Evolutionary conservation across 192 early-diverging fungal species (phyloP).

Genomic region (Helicostylum pulchrum): DNA sequence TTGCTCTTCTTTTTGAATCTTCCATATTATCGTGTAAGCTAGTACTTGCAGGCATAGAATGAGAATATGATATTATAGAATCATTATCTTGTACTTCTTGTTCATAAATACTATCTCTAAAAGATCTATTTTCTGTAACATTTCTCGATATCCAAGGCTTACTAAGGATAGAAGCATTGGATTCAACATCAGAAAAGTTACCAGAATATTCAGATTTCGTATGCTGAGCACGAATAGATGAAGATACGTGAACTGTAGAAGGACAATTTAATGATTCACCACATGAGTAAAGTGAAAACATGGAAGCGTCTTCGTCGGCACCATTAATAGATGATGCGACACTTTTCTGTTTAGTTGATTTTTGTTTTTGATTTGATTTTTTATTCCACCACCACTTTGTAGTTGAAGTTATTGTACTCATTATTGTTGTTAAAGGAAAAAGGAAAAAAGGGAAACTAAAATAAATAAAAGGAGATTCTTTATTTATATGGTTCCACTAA

Average conservation of each 20-base stretch:
- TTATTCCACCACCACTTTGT: constrained; percentile 21
- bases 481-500: background rate
- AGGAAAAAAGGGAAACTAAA: background rate
- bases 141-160: constrained; percentile 19
- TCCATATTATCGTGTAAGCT: background rate
- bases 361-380: background rate
- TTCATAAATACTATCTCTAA: constrained; percentile 3
- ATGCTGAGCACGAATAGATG: background rate
- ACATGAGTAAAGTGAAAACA: constrained; percentile 1
- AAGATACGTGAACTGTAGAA: background rate
- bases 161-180: constrained; percentile 13
- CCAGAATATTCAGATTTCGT: constrained; percentile 16
- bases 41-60: background rate
- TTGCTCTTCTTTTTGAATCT: constrained; percentile 15
- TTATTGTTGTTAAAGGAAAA: background rate
- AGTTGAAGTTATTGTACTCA: background rate
- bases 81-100: background rate
- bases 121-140: background rate
- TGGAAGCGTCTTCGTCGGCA: constrained; percentile 13
- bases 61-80: background rate
- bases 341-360: background rate
- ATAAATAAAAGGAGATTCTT: constrained; percentile 1
- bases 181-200: constrained; percentile 18
- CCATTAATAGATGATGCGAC: background rate
- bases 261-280: background rate